Evolutionary conservation across 768 basidiomycete species (phyloP), one percentile per base, ranked within the genome.

Genomic region (Lentinula sp.): DNA sequence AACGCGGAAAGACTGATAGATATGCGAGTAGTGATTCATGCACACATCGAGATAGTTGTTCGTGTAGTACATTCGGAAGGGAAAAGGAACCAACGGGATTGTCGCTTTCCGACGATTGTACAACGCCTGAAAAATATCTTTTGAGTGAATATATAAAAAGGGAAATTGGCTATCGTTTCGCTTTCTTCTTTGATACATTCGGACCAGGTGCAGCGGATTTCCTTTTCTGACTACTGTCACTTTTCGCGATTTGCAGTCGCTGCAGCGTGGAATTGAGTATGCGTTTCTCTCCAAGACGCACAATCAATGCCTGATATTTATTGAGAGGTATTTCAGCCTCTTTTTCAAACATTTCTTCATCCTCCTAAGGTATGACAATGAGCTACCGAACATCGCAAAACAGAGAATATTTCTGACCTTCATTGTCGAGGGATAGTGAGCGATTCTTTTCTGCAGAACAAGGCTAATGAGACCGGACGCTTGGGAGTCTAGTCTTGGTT

Each of bases 271-370:
- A 16, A 1, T n/a, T 10, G 8, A 95, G 67, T 11, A 94, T 85
- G 23, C 80, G 74, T 73, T 93, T 93, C 75, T 95, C 93, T 4
- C 91, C 90, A 9, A 91, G 69, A 39, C 93, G 80, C 11, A 94
- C 91, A 50, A 89, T 73, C 7, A 87, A 68, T 1, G 93, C 93
- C 61, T 86, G 77, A 61, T 76, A 76, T 66, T 77, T 80, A 65
- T 85, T 84, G 57, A 74, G 60, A 4, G 77, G 59, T 42, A 56
- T 21, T 10, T 11, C 15, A 1, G 59, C 60, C 15, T 64, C 67
- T 21, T 60, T 52, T 13, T 62, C 63, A 18, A 80, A 71, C 4
- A 85, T 71, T 10, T 62, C 59, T 60, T 78, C 76, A 57, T 89
- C 85, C 46, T 86, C 84, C 75, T 85, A 69, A 79, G 37, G 42